Conservation (phyloP, 768 basidiomycete species). For the Naganishia onofrii region DNA sequence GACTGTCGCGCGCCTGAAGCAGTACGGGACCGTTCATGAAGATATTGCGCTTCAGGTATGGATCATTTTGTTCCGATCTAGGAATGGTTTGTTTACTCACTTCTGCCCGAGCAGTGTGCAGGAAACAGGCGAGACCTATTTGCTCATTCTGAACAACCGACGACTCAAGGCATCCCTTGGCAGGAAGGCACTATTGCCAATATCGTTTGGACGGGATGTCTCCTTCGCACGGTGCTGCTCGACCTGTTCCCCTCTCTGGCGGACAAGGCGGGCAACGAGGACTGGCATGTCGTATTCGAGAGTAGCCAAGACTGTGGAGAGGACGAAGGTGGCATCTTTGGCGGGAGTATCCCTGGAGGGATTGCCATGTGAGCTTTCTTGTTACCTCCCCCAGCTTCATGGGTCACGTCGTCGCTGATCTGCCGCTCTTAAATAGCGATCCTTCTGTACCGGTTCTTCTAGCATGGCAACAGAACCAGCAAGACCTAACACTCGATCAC, state of each 20-base stretch:
- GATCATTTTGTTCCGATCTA: constrained; percentile 39
- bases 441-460: constrained; percentile 31
- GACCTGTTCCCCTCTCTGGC: constrained; percentile 43
- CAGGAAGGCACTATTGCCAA: constrained; percentile 69
- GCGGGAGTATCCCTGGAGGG: constrained; percentile 63
- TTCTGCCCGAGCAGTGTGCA: constrained; percentile 49
- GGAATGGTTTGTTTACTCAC: constrained; percentile 60
- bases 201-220: constrained; percentile 65
- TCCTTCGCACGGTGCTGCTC: constrained; percentile 60
- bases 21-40: constrained; percentile 30
- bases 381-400: constrained; percentile 52
- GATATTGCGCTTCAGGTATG: constrained; percentile 24
- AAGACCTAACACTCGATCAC: constrained; percentile 31
- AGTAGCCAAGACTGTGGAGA: constrained; percentile 30
- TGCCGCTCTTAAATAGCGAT: constrained; percentile 16
- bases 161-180: constrained; percentile 53
- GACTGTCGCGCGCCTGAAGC: constrained; percentile 40
- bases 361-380: constrained; percentile 61
- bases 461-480: constrained; percentile 32
- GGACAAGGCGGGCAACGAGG: constrained; percentile 49
- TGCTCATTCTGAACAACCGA: constrained; percentile 29
- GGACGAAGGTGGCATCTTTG: constrained; percentile 62
- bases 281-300: constrained; percentile 62
- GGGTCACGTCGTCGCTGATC: not conserved
- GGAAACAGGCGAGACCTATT: constrained; percentile 34